Percentiles rank a stretch among this genome's conserved stretches.
These are phyloP conservation scores for Colletotrichum somersetense DNA, from an alignment of 2,329 filamentous ascomycete genomes.

Conservation along the genomic window DNA sequence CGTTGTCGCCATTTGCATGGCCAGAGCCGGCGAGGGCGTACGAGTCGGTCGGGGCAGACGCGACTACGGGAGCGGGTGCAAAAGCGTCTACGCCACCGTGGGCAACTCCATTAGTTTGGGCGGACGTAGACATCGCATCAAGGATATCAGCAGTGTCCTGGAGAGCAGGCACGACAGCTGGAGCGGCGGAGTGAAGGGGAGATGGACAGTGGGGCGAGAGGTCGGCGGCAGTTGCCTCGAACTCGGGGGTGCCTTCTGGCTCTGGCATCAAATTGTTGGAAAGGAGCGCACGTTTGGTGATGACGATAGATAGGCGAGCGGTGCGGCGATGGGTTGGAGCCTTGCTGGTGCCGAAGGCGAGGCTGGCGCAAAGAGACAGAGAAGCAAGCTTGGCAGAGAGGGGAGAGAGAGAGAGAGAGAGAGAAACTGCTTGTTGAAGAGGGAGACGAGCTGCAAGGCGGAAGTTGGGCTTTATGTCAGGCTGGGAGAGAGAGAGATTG, in stretches of 20 bases:
- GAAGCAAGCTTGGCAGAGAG: background rate
- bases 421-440: background rate
- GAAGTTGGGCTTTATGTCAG: conserved; percentile 36
- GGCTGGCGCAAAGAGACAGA: conserved; percentile 31
- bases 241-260: conserved; percentile 50
- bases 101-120: conserved; percentile 45
- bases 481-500: background rate
- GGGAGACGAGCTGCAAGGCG: background rate
- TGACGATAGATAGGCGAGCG: conserved; percentile 12
- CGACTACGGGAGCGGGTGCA: conserved; percentile 50
- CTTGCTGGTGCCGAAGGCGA: conserved; percentile 9
- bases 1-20: conserved; percentile 45
- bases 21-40: conserved; percentile 38
- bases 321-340: conserved; percentile 8
- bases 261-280: conserved; percentile 58
- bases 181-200: conserved; percentile 60
- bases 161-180: conserved; percentile 62
- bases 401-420: background rate
- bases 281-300: conserved; percentile 14
- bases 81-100: conserved; percentile 39
- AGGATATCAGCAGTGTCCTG: conserved; percentile 66
- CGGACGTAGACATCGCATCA: conserved; percentile 56
- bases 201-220: conserved; percentile 66
- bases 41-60: conserved; percentile 44
- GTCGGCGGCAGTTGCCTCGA: conserved; percentile 67